Conservation (phyloP, 2,329 filamentous ascomycete species). For the Pseudocercospora vitis region DNA sequence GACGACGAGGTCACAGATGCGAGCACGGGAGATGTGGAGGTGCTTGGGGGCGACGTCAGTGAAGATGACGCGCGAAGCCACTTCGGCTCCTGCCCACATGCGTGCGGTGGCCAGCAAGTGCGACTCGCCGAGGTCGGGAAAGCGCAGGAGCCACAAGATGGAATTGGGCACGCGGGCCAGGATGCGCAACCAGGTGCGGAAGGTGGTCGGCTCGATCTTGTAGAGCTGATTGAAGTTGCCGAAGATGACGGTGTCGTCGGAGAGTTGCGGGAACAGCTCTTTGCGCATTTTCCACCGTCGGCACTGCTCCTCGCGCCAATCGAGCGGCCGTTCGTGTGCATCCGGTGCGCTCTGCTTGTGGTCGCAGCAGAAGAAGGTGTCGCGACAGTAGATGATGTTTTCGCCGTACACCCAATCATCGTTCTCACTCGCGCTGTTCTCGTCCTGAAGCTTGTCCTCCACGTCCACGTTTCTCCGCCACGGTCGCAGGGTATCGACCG, state of each 20-base stretch:
- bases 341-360: slow-evolving; percentile 87
- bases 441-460: slow-evolving; percentile 63
- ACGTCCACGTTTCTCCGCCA: slow-evolving; percentile 73
- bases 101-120: slow-evolving; percentile 79
- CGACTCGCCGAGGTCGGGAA: slow-evolving; percentile 86
- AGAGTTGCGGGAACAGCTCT: slow-evolving; percentile 79
- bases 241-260: slow-evolving; percentile 83
- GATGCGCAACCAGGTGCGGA: slow-evolving; percentile 93
- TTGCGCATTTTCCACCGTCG: slow-evolving; percentile 91
- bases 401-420: slow-evolving; percentile 94
- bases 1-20: slow-evolving; percentile 90
- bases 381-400: slow-evolving; percentile 90
- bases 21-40: slow-evolving; percentile 86
- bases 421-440: slow-evolving; percentile 58
- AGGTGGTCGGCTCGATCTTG: slow-evolving; percentile 98
- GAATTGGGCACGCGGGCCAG: slow-evolving; percentile 81
- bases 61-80: slow-evolving; percentile 85
- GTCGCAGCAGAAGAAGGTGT: slow-evolving; percentile 98
- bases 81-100: slow-evolving; percentile 79
- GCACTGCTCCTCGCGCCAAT: slow-evolving; percentile 80
- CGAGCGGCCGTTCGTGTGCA: slow-evolving; percentile 62
- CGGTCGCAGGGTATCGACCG: slow-evolving; percentile 75
- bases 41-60: slow-evolving; percentile 96
- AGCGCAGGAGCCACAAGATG: slow-evolving; percentile 92
- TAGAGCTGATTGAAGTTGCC: slow-evolving; percentile 99